Evolutionary conservation across 257 asterid species (phyloP), one percentile per base, ranked within the genome.

Genomic region (Ehretia macrophylla): DNA sequence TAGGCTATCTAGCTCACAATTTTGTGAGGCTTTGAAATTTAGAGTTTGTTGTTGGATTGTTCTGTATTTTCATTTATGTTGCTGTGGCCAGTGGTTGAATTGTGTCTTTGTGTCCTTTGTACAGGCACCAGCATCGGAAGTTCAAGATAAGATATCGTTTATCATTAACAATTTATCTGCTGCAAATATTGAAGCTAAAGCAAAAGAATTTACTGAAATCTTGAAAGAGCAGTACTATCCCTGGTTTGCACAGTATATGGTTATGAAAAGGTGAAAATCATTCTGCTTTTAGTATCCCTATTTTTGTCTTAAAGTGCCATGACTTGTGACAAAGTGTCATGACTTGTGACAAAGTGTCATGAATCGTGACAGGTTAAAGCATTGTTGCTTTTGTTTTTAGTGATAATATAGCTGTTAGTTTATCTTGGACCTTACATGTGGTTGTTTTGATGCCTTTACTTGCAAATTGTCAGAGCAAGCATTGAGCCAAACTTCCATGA

Each of bases 221-320:
- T 72, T 93, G 75, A 80, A 68, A 59, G 90, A 81, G 79, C 88
- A 80, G 68, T 80, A 81, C 59, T 93, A 78, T 79, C 90, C 96
- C 52, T 93, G 99, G 99, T 93, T 93, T 66, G 99, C 99, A 48
- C 90, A 86, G 80, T 93, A 93, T 74, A 77, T 93, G 87, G 97
- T 93, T 71, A 93, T 93, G 99, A 93, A 89, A 73, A 86, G 99
- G 99, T 87, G 37, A 4, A 42, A 40, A 73, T 17, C 27, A 46
- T 64, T 48, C 14, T 44, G 13, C n/a, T 17, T 67, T 1, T 27
- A 1, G 11, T 46, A 47, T 50, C 27, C 18, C 6, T 63, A 19
- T 68, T 40, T 6, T 16, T 49, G 19, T 4, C 18, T 38, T 40
- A 27, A n/a, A 13, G 54, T 23, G 2, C 1, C 50, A 5, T 11